Evolutionary conservation across 768 basidiomycete species (phyloP).

Genomic region (Neoboletus subvelutipes): DNA sequence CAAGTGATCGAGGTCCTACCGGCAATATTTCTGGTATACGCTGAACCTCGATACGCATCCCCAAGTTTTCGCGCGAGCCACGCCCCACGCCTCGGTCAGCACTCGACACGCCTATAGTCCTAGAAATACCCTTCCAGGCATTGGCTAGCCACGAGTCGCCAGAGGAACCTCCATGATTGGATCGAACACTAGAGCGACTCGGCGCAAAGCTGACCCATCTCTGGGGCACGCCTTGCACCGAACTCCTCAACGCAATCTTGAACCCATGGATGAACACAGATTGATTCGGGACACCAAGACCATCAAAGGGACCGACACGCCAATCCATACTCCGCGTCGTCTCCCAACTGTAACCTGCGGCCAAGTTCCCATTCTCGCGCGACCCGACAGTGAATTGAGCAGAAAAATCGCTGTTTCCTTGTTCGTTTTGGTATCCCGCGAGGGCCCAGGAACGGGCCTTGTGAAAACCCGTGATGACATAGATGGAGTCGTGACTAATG

Average conservation of each 20-base stretch:
- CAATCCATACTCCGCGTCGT: conserved; percentile 18
- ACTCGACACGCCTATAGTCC: conserved; percentile 10
- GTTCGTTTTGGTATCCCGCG: conserved; percentile 21
- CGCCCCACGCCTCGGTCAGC: background rate
- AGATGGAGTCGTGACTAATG: conserved; percentile 33
- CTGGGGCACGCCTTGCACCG: conserved; percentile 16
- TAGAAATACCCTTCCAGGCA: conserved; percentile 18
- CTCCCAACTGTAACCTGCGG: conserved; percentile 18
- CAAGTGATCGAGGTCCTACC: conserved; percentile 4
- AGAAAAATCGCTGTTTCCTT: background rate
- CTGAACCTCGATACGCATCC: conserved; percentile 13
- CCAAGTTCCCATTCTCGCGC: conserved; percentile 7
- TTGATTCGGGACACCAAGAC: conserved; percentile 22
- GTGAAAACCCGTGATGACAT: conserved; percentile 33
- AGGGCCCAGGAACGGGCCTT: conserved; percentile 32
- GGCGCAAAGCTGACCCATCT: conserved; percentile 15
- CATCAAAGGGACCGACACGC: conserved; percentile 18
- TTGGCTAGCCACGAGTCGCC: conserved; percentile 21
- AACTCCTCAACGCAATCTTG: conserved; percentile 26
- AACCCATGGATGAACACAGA: conserved; percentile 32
- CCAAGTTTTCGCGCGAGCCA: background rate
- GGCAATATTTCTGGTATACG: conserved; percentile 20
- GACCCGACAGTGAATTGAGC: conserved; percentile 17
- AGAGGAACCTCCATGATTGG: background rate
- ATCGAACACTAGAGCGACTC: background rate